Evolutionary conservation across 1,139 yeast genomes (phyloP).

Genomic region (Trichomonascaceae sp.): DNA sequence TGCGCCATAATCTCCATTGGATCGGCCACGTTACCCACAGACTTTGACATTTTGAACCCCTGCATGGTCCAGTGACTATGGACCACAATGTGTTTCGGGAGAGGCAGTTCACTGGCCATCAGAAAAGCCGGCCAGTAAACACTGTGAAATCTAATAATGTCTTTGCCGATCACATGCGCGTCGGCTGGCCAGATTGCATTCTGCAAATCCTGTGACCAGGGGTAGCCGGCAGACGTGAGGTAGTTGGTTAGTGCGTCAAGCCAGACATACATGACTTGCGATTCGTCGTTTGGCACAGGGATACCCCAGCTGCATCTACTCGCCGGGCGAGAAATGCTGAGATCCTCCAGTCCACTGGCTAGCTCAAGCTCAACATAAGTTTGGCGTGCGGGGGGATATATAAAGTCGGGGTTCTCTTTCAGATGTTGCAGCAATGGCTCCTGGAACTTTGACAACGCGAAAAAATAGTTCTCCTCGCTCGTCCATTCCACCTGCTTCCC

Average conservation of each 20-base stretch:
- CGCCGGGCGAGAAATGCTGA: slow-evolving; percentile 76
- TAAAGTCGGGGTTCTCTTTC: slow-evolving; percentile 36
- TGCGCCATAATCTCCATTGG: slow-evolving; percentile 49
- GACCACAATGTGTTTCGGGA: slow-evolving; percentile 67
- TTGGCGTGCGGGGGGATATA: slow-evolving; percentile 51
- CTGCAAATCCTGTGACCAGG: slow-evolving; percentile 21
- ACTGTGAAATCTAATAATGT: slow-evolving; percentile 73
- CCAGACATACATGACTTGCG: slow-evolving; percentile 81
- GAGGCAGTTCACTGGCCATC: slow-evolving; percentile 61
- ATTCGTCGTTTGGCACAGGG: slow-evolving; percentile 73
- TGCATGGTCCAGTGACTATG: slow-evolving; percentile 93
- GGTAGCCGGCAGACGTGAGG: slow-evolving; percentile 61
- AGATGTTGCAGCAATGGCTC: slow-evolving; percentile 37
- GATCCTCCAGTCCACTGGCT: slow-evolving; percentile 40
- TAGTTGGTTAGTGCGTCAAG: slow-evolving; percentile 88
- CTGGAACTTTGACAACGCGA: slow-evolving; percentile 52
- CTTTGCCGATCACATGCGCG: slow-evolving; percentile 83
- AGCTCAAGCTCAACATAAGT: slow-evolving; percentile 48
- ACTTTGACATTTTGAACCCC: slow-evolving; percentile 88
- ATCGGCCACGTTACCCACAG: slow-evolving; percentile 91
- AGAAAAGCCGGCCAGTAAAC: slow-evolving; percentile 91
- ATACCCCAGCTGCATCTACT: slow-evolving; percentile 81
- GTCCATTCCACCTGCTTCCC: slow-evolving; percentile 63
- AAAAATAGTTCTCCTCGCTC: slow-evolving; percentile 77
- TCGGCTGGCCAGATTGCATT: slow-evolving; percentile 41